Evolutionary conservation across 2,329 filamentous ascomycete genomes (phyloP).

Genomic region (Cylindrodendrum hubeiense): DNA sequence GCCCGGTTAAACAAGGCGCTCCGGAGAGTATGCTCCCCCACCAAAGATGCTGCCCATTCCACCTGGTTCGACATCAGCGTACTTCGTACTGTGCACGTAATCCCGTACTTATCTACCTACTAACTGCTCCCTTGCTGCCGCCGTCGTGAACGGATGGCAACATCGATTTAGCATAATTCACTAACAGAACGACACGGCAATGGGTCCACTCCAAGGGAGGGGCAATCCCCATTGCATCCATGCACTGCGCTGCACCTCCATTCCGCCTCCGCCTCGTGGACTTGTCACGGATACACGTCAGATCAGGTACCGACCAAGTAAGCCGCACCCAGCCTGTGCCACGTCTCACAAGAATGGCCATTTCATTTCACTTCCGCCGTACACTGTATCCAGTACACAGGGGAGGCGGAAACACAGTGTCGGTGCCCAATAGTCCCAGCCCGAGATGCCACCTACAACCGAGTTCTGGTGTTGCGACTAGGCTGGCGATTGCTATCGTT

Average conservation of each 20-base stretch:
- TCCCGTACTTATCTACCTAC: background rate
- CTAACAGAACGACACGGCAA: background rate
- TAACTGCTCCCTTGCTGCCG: background rate
- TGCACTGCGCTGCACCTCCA: slow-evolving; percentile 19
- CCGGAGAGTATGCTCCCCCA: background rate
- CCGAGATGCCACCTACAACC: background rate
- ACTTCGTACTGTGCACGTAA: too few species aligned
- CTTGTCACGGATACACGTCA: slow-evolving; percentile 31
- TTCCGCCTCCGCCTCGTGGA: slow-evolving; percentile 6
- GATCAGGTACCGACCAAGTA: slow-evolving; percentile 26
- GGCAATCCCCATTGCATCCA: slow-evolving; percentile 16
- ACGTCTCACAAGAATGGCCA: background rate
- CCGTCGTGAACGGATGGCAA: background rate
- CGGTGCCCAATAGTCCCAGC: background rate
- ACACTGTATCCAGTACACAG: background rate
- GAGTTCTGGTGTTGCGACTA: background rate
- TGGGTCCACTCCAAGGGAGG: slow-evolving; percentile 14
- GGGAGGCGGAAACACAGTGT: background rate
- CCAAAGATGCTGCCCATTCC: background rate
- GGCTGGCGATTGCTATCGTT: background rate
- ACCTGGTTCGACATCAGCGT: background rate
- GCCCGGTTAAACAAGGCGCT: background rate
- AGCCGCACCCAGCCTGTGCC: slow-evolving; percentile 1
- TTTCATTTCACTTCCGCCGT: background rate
- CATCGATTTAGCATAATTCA: background rate